Percentiles rank a stretch among this genome's conserved stretches.
Conservation (phyloP, 1,284 basidiomycete species). For the Ceratobasidium sp. region DNA sequence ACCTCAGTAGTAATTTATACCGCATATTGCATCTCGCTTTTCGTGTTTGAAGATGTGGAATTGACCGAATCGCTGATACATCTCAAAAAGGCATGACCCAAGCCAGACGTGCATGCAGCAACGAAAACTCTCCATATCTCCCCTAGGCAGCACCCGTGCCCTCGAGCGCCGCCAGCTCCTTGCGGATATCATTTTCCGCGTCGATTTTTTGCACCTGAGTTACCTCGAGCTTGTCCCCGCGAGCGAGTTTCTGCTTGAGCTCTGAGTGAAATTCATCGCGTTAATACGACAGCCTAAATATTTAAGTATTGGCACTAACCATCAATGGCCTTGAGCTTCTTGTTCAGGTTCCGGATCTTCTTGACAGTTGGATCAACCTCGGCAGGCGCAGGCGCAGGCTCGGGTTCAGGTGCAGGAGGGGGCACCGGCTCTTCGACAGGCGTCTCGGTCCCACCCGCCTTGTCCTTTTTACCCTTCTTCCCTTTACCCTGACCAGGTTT, state of each 20-base stretch:
- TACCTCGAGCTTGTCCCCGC: conserved; percentile 88
- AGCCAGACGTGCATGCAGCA: neutral
- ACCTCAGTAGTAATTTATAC: conserved; percentile 24
- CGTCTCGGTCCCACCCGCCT: conserved; percentile 46
- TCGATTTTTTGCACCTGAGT: conserved; percentile 97
- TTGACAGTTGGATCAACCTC: conserved; percentile 81
- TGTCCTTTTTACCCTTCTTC: conserved; percentile 55
- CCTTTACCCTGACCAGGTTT: conserved; percentile 59
- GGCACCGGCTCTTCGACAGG: conserved; percentile 9
- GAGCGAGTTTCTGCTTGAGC: conserved; percentile 85
- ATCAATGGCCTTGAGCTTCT: conserved; percentile 70
- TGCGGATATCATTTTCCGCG: conserved; percentile 79
- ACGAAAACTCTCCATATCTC: neutral
- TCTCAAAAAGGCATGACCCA: neutral
- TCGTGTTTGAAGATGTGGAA: neutral
- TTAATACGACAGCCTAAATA: neutral
- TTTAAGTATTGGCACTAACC: neutral
- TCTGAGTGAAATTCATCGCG: conserved; percentile 57
- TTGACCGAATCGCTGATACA: conserved; percentile 11
- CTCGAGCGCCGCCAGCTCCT: conserved; percentile 69
- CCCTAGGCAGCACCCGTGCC: conserved; percentile 2
- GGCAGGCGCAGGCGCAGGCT: conserved; percentile 66
- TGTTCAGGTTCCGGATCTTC: conserved; percentile 91
- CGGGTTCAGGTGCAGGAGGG: conserved; percentile 58
- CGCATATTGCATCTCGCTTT: neutral